Conservation (phyloP, 352 stramenopile genomes). For the Saprolegnia diclina region DNA sequence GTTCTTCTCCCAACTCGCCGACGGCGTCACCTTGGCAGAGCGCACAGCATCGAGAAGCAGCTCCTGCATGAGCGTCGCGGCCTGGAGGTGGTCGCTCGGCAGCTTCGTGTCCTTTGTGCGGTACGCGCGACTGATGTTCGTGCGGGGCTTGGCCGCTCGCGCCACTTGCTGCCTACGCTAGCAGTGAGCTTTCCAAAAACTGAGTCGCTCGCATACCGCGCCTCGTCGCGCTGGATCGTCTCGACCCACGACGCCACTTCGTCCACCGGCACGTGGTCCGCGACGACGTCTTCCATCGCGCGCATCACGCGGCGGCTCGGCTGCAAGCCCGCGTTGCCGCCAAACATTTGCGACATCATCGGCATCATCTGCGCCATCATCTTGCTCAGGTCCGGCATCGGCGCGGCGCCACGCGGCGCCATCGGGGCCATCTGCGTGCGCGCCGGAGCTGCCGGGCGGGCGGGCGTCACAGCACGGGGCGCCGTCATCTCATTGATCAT, state of each 20-base stretch:
- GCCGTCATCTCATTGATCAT: slow-evolving; percentile 77
- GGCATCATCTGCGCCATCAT: slow-evolving; percentile 88
- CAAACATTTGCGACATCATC: slow-evolving; percentile 82
- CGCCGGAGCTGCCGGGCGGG: neutral
- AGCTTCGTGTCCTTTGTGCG: slow-evolving; percentile 39
- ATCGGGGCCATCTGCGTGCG: slow-evolving; percentile 33
- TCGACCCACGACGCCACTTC: slow-evolving; percentile 62
- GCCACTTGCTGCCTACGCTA: slow-evolving; percentile 31
- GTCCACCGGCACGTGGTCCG: slow-evolving; percentile 43
- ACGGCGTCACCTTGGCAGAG: slow-evolving; percentile 27
- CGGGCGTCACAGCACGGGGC: slow-evolving; percentile 24
- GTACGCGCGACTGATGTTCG: slow-evolving; percentile 54
- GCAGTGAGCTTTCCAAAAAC: slow-evolving; percentile 33
- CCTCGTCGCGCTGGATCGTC: slow-evolving; percentile 56
- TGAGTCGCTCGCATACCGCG: neutral
- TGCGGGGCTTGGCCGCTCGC: slow-evolving; percentile 30
- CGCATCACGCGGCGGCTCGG: slow-evolving; percentile 18
- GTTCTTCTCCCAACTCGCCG: slow-evolving; percentile 8
- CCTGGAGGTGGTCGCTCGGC: slow-evolving; percentile 59
- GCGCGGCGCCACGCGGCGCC: slow-evolving; percentile 5
- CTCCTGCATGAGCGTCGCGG: slow-evolving; percentile 51
- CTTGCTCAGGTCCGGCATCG: slow-evolving; percentile 60
- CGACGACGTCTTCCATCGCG: slow-evolving; percentile 56
- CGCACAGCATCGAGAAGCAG: slow-evolving; percentile 63
- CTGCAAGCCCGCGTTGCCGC: slow-evolving; percentile 34